These are phyloP conservation scores for Hanseniaspora uvarum DNA, from an alignment of 1,139 yeast species.

Conservation along the genomic window DNA sequence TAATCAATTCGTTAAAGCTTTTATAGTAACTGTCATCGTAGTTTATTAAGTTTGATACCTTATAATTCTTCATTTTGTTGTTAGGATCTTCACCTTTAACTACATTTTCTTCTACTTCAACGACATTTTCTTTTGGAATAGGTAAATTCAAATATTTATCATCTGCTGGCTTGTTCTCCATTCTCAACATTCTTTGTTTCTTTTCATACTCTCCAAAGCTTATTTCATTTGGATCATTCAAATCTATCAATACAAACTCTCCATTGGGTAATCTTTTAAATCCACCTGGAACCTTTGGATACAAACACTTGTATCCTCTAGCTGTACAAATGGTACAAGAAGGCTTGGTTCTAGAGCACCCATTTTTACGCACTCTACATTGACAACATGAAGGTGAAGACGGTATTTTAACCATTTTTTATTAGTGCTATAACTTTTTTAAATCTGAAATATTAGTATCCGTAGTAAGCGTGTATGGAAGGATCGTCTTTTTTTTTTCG, in stretches of 20 bases:
- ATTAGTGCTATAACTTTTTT: neutral
- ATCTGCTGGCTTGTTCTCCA: slow-evolving; percentile 2
- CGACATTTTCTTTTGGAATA: neutral
- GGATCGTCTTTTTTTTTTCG: neutral
- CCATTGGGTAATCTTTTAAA: slow-evolving; percentile 6
- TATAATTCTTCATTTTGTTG: neutral
- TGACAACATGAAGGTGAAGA: slow-evolving; percentile 36
- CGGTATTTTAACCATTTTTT: neutral
- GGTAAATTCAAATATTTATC: neutral
- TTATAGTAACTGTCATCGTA: neutral
- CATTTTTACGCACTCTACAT: slow-evolving; percentile 42
- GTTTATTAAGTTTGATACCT: neutral
- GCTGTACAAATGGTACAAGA: slow-evolving; percentile 42
- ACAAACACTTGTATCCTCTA: slow-evolving; percentile 29
- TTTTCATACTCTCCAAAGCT: slow-evolving; percentile 13
- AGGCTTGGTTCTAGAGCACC: slow-evolving; percentile 52
- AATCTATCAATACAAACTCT: slow-evolving; percentile 14
- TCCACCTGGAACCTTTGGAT: slow-evolving; percentile 29
- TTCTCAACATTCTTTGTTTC: neutral
- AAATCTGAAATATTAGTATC: neutral
- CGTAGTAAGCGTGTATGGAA: neutral
- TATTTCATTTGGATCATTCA: slow-evolving; percentile 15
- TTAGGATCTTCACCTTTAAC: neutral
- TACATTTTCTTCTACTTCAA: neutral
- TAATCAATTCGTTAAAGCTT: neutral